phyloP scores from a whole-genome alignment of 257 asterid genomes.

The Linderniella brevidens region DNA sequence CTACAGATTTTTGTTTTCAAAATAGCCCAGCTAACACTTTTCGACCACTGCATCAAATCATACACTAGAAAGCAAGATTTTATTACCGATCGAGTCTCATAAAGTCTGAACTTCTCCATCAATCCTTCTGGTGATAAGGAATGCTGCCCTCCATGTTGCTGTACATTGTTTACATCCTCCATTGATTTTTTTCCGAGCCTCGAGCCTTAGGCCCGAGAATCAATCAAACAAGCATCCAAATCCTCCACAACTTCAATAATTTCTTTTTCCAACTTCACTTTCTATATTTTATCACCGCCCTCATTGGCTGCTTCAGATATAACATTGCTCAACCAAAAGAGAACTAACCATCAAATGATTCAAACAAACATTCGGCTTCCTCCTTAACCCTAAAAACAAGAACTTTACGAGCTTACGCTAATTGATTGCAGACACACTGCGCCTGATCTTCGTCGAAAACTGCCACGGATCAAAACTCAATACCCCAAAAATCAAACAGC shows the following conservation, averaged over 20 bases:
- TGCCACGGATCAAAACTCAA: too few relatives aligned
- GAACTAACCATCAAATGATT: too few relatives aligned
- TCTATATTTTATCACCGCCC: too few relatives aligned
- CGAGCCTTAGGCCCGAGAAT: neutral
- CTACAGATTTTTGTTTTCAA: too few relatives aligned
- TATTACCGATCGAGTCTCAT: conserved; percentile 2
- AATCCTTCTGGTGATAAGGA: neutral
- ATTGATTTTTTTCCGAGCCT: neutral
- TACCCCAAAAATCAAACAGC: too few relatives aligned
- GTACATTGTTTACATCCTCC: neutral
- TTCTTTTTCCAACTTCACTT: neutral
- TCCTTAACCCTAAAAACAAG: too few relatives aligned
- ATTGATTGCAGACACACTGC: too few relatives aligned
- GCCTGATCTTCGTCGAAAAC: too few relatives aligned
- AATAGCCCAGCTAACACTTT: too few relatives aligned
- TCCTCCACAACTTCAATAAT: neutral
- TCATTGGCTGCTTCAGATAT: conserved; percentile 1
- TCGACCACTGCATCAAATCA: neutral
- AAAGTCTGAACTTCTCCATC: conserved; percentile 4
- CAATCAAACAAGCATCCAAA: neutral
- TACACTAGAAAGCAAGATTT: neutral
- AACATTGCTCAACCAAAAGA: neutral
- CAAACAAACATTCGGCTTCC: too few relatives aligned
- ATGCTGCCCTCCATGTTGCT: neutral
- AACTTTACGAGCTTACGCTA: too few relatives aligned